These are phyloP conservation scores for Friedmanniomyces endolithicus DNA, from an alignment of 495 filamentous ascomycete genomes.

Conservation along the genomic window DNA sequence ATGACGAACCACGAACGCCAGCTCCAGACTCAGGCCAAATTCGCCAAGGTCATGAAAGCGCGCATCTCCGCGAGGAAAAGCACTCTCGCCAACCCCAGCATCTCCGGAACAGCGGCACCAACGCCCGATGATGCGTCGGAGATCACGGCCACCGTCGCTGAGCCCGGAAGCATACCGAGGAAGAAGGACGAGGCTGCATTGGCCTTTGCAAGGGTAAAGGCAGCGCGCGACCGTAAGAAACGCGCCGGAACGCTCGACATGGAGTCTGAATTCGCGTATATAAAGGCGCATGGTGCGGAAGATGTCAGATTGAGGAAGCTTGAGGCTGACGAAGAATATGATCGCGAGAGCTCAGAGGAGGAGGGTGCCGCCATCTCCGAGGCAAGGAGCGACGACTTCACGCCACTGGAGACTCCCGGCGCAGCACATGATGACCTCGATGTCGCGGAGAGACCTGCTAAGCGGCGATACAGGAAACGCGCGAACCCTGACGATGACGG, in stretches of 20 bases:
- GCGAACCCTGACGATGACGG: not conserved
- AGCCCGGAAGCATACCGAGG: not conserved
- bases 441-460: not conserved
- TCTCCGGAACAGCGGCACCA: not conserved
- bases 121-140: not conserved
- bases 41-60: not conserved
- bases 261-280: conserved; percentile 13
- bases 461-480: not conserved
- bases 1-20: not conserved
- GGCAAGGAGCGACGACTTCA: not conserved
- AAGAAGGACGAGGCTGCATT: not conserved
- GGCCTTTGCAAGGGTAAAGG: not conserved
- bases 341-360: not conserved
- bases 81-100: not conserved
- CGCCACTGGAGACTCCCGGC: not conserved
- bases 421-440: not conserved
- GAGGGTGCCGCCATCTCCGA: not conserved
- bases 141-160: not conserved
- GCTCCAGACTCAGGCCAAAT: not conserved
- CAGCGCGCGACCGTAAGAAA: not conserved
- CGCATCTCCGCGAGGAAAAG: not conserved
- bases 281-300: conserved; percentile 3
- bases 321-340: conserved; percentile 4
- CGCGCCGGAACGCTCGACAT: not conserved
- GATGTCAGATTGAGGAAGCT: not conserved